These are phyloP conservation scores for Eutrema salsugineum DNA, from an alignment of 441 rosid species.

Conservation along the genomic window DNA sequence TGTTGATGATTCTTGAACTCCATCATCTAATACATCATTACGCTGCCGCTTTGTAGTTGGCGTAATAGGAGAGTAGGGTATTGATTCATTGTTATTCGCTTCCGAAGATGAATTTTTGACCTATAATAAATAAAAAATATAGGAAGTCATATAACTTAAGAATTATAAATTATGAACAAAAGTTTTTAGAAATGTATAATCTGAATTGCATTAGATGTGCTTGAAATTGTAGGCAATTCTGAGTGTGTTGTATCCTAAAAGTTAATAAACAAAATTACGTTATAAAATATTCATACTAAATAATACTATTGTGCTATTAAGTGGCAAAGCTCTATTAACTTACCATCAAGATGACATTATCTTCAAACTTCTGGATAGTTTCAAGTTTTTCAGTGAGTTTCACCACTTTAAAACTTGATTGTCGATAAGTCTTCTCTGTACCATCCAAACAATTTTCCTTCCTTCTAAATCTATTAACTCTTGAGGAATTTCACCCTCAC, in stretches of 20 bases:
- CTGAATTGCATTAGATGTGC: neutral
- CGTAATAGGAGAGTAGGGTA: too few relatives aligned
- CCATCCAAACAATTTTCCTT: neutral
- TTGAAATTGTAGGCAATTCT: neutral
- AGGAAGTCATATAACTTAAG: neutral
- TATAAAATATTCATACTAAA: neutral
- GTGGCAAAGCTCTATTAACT: neutral
- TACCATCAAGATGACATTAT: neutral
- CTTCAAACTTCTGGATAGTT: neutral
- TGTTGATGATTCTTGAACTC: too few relatives aligned
- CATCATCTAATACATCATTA: too few relatives aligned
- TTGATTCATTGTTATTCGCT: too few relatives aligned
- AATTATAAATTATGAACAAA: too few relatives aligned
- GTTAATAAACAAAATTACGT: too few relatives aligned
- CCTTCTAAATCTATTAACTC: neutral
- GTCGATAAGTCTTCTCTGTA: neutral
- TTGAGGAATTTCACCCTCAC: neutral
- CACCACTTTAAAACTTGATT: neutral
- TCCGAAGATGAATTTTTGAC: too few relatives aligned
- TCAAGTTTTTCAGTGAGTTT: neutral
- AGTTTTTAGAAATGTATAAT: too few relatives aligned
- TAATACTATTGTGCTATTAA: too few relatives aligned
- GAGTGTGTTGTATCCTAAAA: neutral
- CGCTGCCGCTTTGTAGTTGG: too few relatives aligned
- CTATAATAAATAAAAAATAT: too few relatives aligned